Base-by-base conservation (phyloP, 805 yeast genomes). In the Cyberlindnera maclurae region DNA sequence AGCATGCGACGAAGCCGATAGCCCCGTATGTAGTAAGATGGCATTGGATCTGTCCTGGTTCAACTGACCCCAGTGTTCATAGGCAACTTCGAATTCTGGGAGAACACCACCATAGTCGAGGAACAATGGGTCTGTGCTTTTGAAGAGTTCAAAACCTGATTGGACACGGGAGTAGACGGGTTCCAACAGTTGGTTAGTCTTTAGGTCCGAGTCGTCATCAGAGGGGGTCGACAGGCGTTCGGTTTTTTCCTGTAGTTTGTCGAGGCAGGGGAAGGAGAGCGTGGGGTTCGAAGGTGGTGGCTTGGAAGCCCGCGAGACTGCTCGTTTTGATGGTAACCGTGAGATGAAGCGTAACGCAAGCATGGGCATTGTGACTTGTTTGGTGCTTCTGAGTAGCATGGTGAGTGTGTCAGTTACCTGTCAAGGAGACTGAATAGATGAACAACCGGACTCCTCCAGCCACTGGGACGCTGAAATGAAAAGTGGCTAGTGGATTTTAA, bases 1-100 rank as follows among this genome's bases (percentile, higher is more conserved):
- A 9, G 96, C 97, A 64, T 89, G 97, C 2, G 96, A 85, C 0
- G 95, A 84, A 0, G 96, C 96, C 0, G 95, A 84, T 15, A 89
- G 68, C 0, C 97, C 97, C 1, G 97, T 89, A 53, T 89, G 96
- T 9, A 89, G 62, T 28, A 89, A 65, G 15, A 89, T 74, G 11
- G 88, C 83, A 55, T 89, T 89, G 15, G 82, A 74, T 45, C 65
- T 75, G 33, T 66, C 71, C 2, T 62, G 57, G 47, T 84, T 82
- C 45, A 89, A 66, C 6, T 55, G 49, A 2, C 97, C 97, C 97
- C 97, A 89, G 3, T 89, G 75, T 59, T 89, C 97, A 62, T 84
- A 89, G 0, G 96, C 97, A n/a, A 89, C 68, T 49, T 83, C 77
- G 50, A 73, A 85, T 44, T 73, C 75, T 2, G 86, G 85, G 27